Evolutionary conservation across 257 asterid genomes (phyloP), one percentile per base, ranked within the genome.

Genomic region (Solanum arcanum): DNA sequence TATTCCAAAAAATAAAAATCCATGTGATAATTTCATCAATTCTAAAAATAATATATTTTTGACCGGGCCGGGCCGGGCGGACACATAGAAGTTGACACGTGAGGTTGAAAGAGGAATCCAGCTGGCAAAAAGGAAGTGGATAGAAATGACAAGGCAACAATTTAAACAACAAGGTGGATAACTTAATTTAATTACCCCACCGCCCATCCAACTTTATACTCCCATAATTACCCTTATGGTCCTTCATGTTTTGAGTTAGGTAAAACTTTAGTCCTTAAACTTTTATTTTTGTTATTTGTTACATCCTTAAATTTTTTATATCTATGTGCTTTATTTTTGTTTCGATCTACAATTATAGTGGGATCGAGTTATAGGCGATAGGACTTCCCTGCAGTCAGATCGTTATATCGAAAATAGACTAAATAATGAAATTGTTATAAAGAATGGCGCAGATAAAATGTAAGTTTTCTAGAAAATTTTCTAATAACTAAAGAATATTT

Each of bases 21-120:
- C 1, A 52, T 52, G 7, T 52, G 60, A 21, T 9, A 52, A 49
- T 49, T 15, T 15, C 60, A 52, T 52, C 21, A 49, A 49, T 49
- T 49, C 18, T 16, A 16, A 52, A 59, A 21, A 60, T 9, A 21
- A 60, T 9, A 60, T 60, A 21, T 20, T 3, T 59, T 23, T 9
- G 14, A 6, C 23, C 27, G 60, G 15, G 41, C 27, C 42, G 42
- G 25, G 39, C 9, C 18, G 60, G 59, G 21, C 5, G 59, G 20
- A 14, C 59, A 41, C 42, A 86, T 13, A 87, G 91, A 91, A 89
- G 92, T 86, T 90, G 94, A 94, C 96, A 92, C 95, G 94, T 92
- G 94, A 89, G 42, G 46, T 25, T 83, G 88, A 86, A 75, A 89
- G 86, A 47, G 87, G 90, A 52, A 80, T 89, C 91, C 92, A 92